phyloP scores from a whole-genome alignment of 1,284 basidiomycete species.

The Hypsizygus ulmarius region DNA sequence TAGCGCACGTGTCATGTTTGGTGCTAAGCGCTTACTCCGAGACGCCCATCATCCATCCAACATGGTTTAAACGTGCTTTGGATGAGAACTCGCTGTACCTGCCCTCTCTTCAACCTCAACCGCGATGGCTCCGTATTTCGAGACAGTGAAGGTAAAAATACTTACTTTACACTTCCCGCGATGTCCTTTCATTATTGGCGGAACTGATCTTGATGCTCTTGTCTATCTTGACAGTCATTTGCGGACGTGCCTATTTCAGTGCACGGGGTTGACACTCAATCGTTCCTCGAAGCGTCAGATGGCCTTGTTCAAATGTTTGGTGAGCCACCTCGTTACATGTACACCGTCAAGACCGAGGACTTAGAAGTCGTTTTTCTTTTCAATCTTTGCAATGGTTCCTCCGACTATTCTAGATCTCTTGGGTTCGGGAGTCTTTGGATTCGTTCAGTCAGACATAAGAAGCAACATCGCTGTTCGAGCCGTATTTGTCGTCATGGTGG shows the following conservation, averaged over 20 bases:
- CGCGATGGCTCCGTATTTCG: conserved; percentile 68
- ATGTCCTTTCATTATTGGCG: no score
- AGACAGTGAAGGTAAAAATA: conserved; percentile 70
- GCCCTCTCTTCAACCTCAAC: background rate
- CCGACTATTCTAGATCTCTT: conserved; percentile 65
- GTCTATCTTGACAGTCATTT: conserved; percentile 64
- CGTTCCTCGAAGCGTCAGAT: conserved; percentile 89
- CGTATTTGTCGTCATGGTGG: conserved; percentile 1
- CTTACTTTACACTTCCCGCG: no score
- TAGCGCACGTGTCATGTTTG: no score
- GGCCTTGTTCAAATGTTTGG: conserved; percentile 90
- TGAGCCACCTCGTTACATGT: conserved; percentile 32
- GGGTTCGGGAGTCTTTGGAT: conserved; percentile 83
- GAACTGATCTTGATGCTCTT: background rate
- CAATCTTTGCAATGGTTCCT: conserved; percentile 6
- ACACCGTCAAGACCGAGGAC: conserved; percentile 13
- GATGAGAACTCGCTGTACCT: background rate
- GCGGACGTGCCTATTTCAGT: conserved; percentile 78
- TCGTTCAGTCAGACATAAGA: conserved; percentile 89
- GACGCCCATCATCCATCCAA: no score
- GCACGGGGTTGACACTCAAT: conserved; percentile 76
- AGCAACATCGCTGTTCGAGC: conserved; percentile 77
- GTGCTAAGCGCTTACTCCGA: no score
- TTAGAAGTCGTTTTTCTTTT: conserved; percentile 4
- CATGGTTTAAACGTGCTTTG: no score